Base-by-base conservation (phyloP, 768 basidiomycete genomes). In the Tulasnella sp. region DNA sequence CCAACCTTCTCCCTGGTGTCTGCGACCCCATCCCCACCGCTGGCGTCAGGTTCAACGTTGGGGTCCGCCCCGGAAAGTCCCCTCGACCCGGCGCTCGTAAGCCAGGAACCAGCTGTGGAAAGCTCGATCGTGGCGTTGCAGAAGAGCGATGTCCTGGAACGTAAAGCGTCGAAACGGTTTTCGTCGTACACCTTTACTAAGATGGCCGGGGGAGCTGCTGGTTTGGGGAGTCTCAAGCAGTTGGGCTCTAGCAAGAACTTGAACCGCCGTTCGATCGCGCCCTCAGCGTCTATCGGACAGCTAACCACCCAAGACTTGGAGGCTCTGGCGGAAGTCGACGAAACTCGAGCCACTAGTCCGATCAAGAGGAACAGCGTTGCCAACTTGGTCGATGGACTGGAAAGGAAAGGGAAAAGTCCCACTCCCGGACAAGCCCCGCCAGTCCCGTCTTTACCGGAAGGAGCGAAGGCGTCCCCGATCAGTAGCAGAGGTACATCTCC, bases 151-250 rank as follows among this genome's bases (percentile, higher is more conserved):
- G 85, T 88, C 0, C 85, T 98, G 42, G 93, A 95, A 76, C 87
- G 96, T 26, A 85, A 96, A 62, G 96, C 96, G 19, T 95, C 92
- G 26, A 98, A 98, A 78, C 91, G 97, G 0, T 98, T 95, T 81
- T 97, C 95, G 52, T 89, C 89, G 1, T 98, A 96, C 79, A 92
- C 95, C 75, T 91, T 98, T 77, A 89, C 90, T 63, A 95, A 95
- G 81, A 95, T 98, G 90, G 62, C 93, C 3, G 88, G 89, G 85
- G 86, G 77, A 81, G 86, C 32, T 83, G 63, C 71, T 3, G 69
- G 42, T 9, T 7, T 72, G 11, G 77, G 76, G n/a, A 71, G 83
- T 36, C 77, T 73, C 35, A 78, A 79, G 22, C 83, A 44, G 29
- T n/a, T 52, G 22, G 69, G n/a, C 14, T 72, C 62, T 17, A 72